Base-by-base conservation (phyloP, 208 protist genomes). In the Leishmania turanica region DNA sequence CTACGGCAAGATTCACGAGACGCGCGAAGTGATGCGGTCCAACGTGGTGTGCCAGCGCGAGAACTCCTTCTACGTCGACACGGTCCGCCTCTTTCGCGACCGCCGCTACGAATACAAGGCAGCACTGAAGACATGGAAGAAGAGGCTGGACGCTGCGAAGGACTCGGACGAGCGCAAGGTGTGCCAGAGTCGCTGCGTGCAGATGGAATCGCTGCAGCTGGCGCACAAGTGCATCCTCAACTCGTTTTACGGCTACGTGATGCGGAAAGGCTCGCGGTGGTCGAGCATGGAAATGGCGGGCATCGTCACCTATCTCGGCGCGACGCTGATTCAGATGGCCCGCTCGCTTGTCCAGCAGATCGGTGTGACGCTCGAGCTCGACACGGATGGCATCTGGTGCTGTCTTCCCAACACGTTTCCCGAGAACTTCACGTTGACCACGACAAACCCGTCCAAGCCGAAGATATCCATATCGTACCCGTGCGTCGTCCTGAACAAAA, bases 361-460 rank as follows among this genome's bases (percentile, higher is more conserved):
- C 82, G 99, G 99, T 34, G 90, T 98, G 24, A 98, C 99, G 24
- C 97, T 99, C 1, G 99, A 99, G 90, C 95, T 99, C 0, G 99
- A 99, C 90, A 99, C 99, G 21, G 99, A 99, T 92, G 99, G 99
- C 81, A 99, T 99, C 86, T 99, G 99, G 99, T 99, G 99, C 92
- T 98, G 96, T 47, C 89, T 99, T 34, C 99, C 99, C 0, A 84
- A 84, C 37, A 94, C 90, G 24, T 99, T 99, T 85, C 99, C 99
- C 19, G 97, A 99, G 71, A 98, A 99, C 83, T 99, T 99, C 84
- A 96, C 88, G 3, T 97, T 99, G 72, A 92, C 80, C 31, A 95
- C 88, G 19, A 71, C 73, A 53, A 90, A 92, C 71, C 70, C 88
- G 8, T 86, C 87, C 21, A 93, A 92, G 80, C 75, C 88, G 40